Base-by-base conservation (phyloP, 2,329 filamentous ascomycete species). In the Xylariaceae sp. region DNA sequence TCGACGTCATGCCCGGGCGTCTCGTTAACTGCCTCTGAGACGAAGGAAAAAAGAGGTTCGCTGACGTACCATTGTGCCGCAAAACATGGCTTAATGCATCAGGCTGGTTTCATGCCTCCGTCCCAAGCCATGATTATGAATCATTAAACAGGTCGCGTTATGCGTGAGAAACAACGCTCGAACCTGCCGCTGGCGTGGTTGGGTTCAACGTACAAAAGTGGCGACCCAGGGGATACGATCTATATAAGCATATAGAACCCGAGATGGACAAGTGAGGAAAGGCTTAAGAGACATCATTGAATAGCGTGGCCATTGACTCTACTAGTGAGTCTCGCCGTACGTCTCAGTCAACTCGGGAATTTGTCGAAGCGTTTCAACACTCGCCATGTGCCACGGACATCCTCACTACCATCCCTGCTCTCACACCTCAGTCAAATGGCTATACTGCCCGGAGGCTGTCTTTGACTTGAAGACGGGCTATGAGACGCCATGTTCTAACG, bases 381-480 rank as follows among this genome's bases (percentile, higher is more conserved):
- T 59, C 68, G 72, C 67, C 23, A 83, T 83, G 81, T 83, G 81
- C 65, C 76, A 80, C 74, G 80, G 79, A 55, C 80, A 82, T 63
- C 81, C 81, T 57, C 77, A 79, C 54, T 73, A 74, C 62, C 81
- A 83, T 64, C 73, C 77, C 11, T 83, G 81, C 67, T 74, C 76
- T 23, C 81, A 83, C 68, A 79, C 77, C n/a, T 82, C 80, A 51
- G 75, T 82, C 63, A 78, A 77, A 61, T 83, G 80, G 79, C 75
- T 80, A 66, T 82, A 82, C 70, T 83, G 81, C 65, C 77, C 80
- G 17, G 73, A 74, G 54, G 77, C 75, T 54, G 66, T 73, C 60
- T 77, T 82, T 59, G 79, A 83, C 67, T 69, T 80, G 37, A 69
- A 74, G 41, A 82, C 80, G 0, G 78, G 80, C 15, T 77, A 78